phyloP scores from a whole-genome alignment of 2,329 filamentous ascomycete species.

The Thelonectria rubi region DNA sequence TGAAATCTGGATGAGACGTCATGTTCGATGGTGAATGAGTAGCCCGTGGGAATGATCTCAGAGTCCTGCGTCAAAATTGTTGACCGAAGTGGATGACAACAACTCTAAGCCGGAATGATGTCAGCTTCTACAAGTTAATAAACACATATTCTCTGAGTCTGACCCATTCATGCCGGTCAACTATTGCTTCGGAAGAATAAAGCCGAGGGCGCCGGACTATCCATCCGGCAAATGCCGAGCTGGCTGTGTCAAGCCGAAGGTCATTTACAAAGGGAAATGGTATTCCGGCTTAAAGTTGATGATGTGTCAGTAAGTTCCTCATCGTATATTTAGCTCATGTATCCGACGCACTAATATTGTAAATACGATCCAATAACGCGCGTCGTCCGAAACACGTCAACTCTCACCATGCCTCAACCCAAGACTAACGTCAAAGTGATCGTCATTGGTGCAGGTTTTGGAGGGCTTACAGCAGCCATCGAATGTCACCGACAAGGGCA shows the following conservation, averaged over 20 bases:
- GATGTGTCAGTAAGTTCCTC: neutral
- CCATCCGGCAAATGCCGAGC: neutral
- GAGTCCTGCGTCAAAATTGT: too few species aligned
- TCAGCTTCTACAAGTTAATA: too few species aligned
- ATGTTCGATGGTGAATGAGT: slow-evolving; percentile 3
- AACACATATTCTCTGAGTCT: too few species aligned
- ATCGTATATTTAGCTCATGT: neutral
- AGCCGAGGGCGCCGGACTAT: neutral
- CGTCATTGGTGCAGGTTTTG: slow-evolving; percentile 58
- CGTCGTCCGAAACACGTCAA: neutral
- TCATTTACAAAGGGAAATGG: neutral
- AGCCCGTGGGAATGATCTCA: too few species aligned
- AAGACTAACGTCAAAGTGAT: slow-evolving; percentile 28
- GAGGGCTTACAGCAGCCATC: slow-evolving; percentile 69
- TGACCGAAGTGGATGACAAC: too few species aligned
- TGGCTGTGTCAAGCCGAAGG: neutral
- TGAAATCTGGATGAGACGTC: slow-evolving; percentile 21
- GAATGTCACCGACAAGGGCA: slow-evolving; percentile 71
- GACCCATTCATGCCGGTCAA: neutral
- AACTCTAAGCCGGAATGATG: too few species aligned
- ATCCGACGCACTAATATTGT: neutral
- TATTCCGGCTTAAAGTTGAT: neutral
- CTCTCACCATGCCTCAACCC: slow-evolving; percentile 16
- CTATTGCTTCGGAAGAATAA: neutral
- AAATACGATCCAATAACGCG: neutral